Evolutionary conservation across 2,329 filamentous ascomycete genomes (phyloP).

Genomic region (Fusarium papillatum): DNA sequence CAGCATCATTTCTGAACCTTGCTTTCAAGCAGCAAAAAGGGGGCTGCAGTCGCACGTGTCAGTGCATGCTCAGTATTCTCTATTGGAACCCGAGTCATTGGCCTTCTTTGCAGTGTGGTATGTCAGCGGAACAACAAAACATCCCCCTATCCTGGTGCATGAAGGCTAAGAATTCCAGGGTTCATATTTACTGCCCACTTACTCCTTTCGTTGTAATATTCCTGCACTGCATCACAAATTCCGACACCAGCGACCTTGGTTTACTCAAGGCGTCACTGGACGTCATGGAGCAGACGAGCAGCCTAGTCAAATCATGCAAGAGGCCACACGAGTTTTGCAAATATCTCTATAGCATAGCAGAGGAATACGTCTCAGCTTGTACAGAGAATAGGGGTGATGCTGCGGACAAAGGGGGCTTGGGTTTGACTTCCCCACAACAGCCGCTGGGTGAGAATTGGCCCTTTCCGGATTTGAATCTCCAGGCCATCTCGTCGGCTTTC

Average conservation of each 20-base stretch:
- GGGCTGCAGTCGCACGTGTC: neutral
- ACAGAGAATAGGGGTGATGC: neutral
- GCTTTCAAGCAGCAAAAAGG: neutral
- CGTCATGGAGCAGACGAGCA: neutral
- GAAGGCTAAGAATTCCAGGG: neutral
- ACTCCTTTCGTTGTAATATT: neutral
- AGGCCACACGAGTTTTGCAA: neutral
- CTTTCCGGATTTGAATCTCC: neutral
- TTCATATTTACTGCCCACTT: neutral
- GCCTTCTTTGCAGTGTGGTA: neutral
- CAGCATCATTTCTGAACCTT: neutral
- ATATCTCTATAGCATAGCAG: neutral
- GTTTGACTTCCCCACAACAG: neutral
- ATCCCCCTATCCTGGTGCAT: neutral
- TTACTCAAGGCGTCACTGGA: neutral
- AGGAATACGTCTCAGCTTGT: neutral
- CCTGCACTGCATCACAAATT: neutral
- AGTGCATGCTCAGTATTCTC: neutral
- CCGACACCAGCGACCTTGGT: neutral
- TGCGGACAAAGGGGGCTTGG: neutral
- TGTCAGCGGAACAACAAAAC: neutral
- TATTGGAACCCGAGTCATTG: neutral
- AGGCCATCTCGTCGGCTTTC: neutral
- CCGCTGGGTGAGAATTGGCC: neutral
- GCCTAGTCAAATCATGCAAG: neutral